Percentiles rank a stretch among this genome's conserved stretches.
These are phyloP conservation scores for Drechslerella coelobrocha DNA, from an alignment of 2,329 filamentous ascomycete species.

Conservation along the genomic window DNA sequence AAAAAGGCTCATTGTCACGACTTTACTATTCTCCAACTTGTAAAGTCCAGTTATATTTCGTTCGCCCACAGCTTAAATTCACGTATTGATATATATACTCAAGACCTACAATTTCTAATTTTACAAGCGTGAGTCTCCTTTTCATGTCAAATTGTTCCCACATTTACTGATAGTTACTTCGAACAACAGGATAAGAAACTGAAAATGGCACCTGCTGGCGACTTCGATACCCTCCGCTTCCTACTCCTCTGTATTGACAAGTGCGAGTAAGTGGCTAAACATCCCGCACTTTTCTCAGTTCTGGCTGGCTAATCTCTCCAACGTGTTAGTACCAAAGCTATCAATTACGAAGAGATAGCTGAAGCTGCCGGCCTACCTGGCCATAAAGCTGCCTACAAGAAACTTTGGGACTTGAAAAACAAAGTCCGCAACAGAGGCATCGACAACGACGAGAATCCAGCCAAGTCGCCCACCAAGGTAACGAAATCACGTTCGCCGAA, in stretches of 20 bases:
- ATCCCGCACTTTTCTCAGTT: not conserved
- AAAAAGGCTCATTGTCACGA: too few relatives aligned
- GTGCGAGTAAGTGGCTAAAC: constrained; percentile 36
- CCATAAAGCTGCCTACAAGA: constrained; percentile 43
- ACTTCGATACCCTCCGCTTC: constrained; percentile 35
- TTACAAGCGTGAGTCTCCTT: too few relatives aligned
- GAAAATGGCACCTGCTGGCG: constrained; percentile 32
- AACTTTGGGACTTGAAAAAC: constrained; percentile 37
- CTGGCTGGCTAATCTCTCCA: not conserved
- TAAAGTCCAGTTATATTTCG: too few relatives aligned
- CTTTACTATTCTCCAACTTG: too few relatives aligned
- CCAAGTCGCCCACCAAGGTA: constrained; percentile 10
- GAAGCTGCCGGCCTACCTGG: constrained; percentile 20
- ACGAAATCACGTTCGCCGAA: constrained; percentile 24
- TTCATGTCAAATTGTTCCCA: too few relatives aligned
- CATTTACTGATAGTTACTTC: too few relatives aligned
- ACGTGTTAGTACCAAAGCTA: constrained; percentile 26
- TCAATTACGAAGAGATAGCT: constrained; percentile 38
- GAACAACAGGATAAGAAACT: not conserved
- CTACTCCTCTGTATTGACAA: constrained; percentile 39
- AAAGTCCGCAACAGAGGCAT: constrained; percentile 4
- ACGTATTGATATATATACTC: too few relatives aligned
- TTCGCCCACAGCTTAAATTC: too few relatives aligned
- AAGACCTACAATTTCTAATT: too few relatives aligned
- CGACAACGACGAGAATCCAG: not conserved